These are phyloP conservation scores for Helianthus tuberosus DNA, from an alignment of 129 eudicot genomes.

Conservation along the genomic window DNA sequence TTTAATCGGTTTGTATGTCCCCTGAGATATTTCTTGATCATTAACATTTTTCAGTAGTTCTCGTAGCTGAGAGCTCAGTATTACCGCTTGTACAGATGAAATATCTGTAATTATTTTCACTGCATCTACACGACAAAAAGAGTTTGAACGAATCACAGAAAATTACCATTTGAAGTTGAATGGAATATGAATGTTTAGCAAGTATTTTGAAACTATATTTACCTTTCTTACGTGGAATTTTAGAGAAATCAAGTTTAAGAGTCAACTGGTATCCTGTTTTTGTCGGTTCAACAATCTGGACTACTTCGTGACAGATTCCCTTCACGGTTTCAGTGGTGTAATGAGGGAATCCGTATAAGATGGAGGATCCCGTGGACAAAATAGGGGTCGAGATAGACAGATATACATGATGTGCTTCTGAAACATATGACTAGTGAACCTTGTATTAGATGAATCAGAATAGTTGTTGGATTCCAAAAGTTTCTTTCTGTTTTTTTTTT, in stretches of 20 bases:
- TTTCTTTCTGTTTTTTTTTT: not conserved
- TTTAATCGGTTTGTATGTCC: constrained; percentile 71
- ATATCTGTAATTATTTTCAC: constrained; percentile 67
- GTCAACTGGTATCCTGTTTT: constrained; percentile 80
- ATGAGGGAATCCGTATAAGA: constrained; percentile 45
- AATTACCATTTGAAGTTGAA: not conserved
- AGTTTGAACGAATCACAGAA: not conserved
- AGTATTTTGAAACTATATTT: constrained; percentile 6
- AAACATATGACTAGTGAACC: constrained; percentile 60
- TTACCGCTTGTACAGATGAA: constrained; percentile 73
- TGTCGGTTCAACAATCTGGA: constrained; percentile 69
- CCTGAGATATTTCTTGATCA: constrained; percentile 51
- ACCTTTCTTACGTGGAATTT: constrained; percentile 73
- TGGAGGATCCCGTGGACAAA: constrained; percentile 55
- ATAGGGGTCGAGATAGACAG: constrained; percentile 84
- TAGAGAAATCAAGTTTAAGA: constrained; percentile 57
- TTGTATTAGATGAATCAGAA: constrained; percentile 23
- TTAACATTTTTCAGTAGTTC: constrained; percentile 61
- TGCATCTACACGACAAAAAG: constrained; percentile 47
- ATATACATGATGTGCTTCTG: constrained; percentile 60
- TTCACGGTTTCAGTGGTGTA: constrained; percentile 48
- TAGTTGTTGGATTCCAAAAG: not conserved
- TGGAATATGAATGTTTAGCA: not conserved
- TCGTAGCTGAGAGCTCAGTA: constrained; percentile 83
- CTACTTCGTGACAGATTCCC: constrained; percentile 51